These are phyloP conservation scores for Zygosaccharomyces sapae DNA, from an alignment of 1,139 yeast genomes.

Conservation along the genomic window DNA sequence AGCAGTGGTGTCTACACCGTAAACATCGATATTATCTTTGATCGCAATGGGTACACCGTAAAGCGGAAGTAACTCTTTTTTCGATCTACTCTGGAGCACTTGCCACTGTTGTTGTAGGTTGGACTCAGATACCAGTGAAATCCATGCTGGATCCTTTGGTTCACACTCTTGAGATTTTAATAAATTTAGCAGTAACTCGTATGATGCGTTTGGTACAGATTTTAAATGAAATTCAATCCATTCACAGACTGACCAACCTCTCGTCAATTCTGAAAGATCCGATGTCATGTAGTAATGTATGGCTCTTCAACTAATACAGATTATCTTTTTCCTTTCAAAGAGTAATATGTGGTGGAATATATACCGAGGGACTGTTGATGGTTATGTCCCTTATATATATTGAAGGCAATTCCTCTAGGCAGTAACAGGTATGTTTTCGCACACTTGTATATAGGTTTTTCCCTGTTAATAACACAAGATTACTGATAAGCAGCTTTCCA, in stretches of 20 bases:
- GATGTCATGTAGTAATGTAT: neutral
- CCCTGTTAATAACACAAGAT: neutral
- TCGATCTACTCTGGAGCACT: constrained; percentile 57
- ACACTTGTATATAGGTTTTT: constrained; percentile 1
- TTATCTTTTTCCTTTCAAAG: neutral
- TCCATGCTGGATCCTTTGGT: constrained; percentile 83
- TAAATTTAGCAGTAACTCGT: constrained; percentile 45
- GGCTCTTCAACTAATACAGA: neutral
- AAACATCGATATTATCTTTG: constrained; percentile 90
- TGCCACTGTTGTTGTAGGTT: constrained; percentile 74
- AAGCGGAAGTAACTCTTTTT: constrained; percentile 43
- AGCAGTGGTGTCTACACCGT: constrained; percentile 81
- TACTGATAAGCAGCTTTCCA: constrained; percentile 3
- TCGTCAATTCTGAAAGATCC: constrained; percentile 7
- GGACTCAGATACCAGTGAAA: constrained; percentile 61
- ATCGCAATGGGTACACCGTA: constrained; percentile 95
- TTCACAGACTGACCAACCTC: constrained; percentile 61
- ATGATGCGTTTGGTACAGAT: constrained; percentile 61
- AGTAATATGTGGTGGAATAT: neutral
- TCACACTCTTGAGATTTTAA: constrained; percentile 46
- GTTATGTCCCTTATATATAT: neutral
- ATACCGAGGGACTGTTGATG: neutral
- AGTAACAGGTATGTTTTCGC: neutral
- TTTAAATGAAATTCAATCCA: constrained; percentile 69
- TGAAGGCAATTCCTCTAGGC: too few species aligned